Evolutionary conservation across 257 asterid species (phyloP), one percentile per base, ranked within the genome.

Genomic region (Rubia yunnanensis): DNA sequence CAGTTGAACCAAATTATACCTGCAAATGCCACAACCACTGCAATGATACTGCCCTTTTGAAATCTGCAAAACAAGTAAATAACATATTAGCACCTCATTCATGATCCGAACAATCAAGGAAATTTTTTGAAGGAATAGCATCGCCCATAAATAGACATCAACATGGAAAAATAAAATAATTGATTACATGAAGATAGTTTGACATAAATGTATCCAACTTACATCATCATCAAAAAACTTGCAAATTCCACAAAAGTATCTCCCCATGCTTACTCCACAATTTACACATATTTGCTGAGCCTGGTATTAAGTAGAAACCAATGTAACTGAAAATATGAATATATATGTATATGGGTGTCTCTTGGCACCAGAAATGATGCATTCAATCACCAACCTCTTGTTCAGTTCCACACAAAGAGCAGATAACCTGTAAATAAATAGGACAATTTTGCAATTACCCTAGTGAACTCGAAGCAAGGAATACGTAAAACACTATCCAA

Each of bases 151-250:
- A 64, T 20, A 32, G 39, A 32, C 1, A 9, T 60, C 17, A 32
- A 4, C 27, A 15, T 59, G 49, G 26, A 67, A 56, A 15, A 39
- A 66, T 18, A 60, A 44, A 31, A 54, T 2, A 18, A 28, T 1
- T 27, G 10, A 71, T 63, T 30, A 63, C 17, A 41, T 24, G 17
- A 64, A 63, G 49, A 35, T 4, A 7, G 34, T 23, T n/a, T 4
- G 28, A 13, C 31, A 5, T 67, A 62, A 56, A 39, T 2, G 2
- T 9, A 52, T 44, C 15, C 34, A 22, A 78, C 95, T 86, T 72
- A 91, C 98, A 67, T 91, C 95, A 63, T 91, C 96, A 76, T 91
- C 98, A 72, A 77, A 86, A 55, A 91, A 83, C 86, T 86, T 91
- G 92, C 98, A 91, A 64, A 66, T 73, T 69, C 80, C 91, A 70